A percentile compares a stretch with the other conserved stretches of the same genome.
Evolutionary conservation across 305 asterid genomes (phyloP).

Genomic region (Lippia alba): DNA sequence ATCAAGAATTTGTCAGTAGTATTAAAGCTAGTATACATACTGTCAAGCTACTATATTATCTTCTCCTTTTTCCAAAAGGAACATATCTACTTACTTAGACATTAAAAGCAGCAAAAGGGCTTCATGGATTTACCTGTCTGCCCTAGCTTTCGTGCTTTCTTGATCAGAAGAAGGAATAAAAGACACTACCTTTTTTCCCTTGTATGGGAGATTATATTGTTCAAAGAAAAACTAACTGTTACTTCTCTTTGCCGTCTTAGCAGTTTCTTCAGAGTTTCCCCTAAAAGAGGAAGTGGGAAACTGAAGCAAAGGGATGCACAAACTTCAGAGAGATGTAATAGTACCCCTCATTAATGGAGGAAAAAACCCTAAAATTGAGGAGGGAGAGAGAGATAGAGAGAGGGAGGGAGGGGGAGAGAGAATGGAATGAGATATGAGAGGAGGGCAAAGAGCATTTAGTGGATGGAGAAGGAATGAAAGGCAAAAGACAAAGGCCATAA

Average conservation of each 20-base stretch:
- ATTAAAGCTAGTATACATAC: neutral
- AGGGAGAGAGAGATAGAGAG: conserved; percentile 39
- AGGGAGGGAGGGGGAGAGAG: conserved; percentile 12
- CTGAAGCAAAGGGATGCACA: neutral
- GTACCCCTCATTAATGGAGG: conserved; percentile 31
- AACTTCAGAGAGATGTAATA: conserved; percentile 26
- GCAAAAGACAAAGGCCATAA: conserved; percentile 68
- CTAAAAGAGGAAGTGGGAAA: conserved; percentile 19
- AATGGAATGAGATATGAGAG: conserved; percentile 33
- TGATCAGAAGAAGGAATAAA: conserved; percentile 50
- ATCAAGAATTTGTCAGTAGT: conserved; percentile 42
- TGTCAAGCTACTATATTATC: conserved; percentile 19
- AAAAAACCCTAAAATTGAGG: conserved; percentile 69
- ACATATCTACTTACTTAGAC: conserved; percentile 8
- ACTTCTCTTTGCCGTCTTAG: conserved; percentile 3
- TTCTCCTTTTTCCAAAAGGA: conserved; percentile 33
- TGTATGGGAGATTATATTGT: conserved; percentile 37
- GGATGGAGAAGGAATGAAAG: conserved; percentile 76
- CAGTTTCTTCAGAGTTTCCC: conserved; percentile 34
- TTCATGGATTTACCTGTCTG: conserved; percentile 43
- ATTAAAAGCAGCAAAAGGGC: conserved; percentile 38
- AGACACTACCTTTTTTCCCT: conserved; percentile 55
- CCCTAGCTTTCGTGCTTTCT: conserved; percentile 27
- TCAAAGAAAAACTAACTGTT: conserved; percentile 30
- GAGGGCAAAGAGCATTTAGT: conserved; percentile 76